phyloP scores from a whole-genome alignment of 2,329 filamentous ascomycete species.

The Diaporthe amygdali region DNA sequence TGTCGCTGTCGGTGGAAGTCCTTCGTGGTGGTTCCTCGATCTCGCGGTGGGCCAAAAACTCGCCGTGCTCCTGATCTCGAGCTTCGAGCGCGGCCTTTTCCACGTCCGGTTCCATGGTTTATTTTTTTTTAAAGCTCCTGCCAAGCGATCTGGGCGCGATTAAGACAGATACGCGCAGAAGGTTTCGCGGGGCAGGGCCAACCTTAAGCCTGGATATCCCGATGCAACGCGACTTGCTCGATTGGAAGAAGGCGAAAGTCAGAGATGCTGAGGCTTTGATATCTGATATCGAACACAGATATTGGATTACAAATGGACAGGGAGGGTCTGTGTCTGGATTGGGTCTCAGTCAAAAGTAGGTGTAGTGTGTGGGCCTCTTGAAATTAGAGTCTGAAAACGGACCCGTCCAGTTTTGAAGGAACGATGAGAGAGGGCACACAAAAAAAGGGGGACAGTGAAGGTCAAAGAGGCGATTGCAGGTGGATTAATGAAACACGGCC shows the following conservation, averaged over 20 bases:
- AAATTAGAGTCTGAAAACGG: conserved; percentile 8
- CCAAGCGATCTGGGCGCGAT: background rate
- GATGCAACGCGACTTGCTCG: background rate
- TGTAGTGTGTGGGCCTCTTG: conserved; percentile 11
- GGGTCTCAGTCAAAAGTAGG: conserved; percentile 13
- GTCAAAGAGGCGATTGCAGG: background rate
- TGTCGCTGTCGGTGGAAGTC: conserved; percentile 26
- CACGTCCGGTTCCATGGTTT: conserved; percentile 30
- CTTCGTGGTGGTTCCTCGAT: conserved; percentile 26
- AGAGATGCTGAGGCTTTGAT: background rate
- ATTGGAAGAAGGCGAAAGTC: background rate
- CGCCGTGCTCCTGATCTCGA: conserved; percentile 10
- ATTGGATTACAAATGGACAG: background rate
- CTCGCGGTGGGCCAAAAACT: conserved; percentile 23
- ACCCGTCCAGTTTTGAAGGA: conserved; percentile 1
- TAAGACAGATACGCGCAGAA: background rate
- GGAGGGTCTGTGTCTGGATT: background rate
- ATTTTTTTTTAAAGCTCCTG: background rate
- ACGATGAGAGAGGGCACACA: background rate
- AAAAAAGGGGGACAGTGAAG: background rate
- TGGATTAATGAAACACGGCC: background rate
- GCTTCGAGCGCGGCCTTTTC: conserved; percentile 25
- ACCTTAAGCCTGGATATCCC: background rate
- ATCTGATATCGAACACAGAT: background rate
- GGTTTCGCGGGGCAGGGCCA: conserved; percentile 12